These are phyloP conservation scores for Leccinum olivaceopallidum DNA, from an alignment of 768 basidiomycete species.

Conservation along the genomic window DNA sequence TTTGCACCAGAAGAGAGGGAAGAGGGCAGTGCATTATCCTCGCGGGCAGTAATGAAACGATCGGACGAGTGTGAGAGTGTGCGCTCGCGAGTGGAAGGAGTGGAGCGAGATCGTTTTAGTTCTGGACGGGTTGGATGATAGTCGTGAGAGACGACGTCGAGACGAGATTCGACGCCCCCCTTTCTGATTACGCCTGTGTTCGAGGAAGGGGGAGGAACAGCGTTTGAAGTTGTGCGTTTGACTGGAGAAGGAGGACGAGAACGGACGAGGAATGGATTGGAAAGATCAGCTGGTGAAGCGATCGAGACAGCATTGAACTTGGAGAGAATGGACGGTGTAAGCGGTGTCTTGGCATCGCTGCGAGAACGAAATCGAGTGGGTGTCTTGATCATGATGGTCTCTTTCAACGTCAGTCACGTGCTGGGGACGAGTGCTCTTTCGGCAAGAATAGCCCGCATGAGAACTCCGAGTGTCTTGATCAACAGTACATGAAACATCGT, in stretches of 20 bases:
- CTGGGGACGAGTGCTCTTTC: no score
- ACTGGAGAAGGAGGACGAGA: slow-evolving; percentile 64
- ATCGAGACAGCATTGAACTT: slow-evolving; percentile 40
- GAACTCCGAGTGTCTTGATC: no score
- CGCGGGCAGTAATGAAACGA: slow-evolving; percentile 69
- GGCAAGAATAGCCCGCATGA: no score
- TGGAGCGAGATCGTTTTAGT: slow-evolving; percentile 72
- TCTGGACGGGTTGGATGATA: slow-evolving; percentile 67
- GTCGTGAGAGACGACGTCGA: slow-evolving; percentile 77
- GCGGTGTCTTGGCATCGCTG: slow-evolving; percentile 50
- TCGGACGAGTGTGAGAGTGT: slow-evolving; percentile 46
- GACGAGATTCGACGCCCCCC: slow-evolving; percentile 73
- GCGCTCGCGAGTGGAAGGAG: slow-evolving; percentile 53
- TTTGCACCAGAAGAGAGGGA: slow-evolving; percentile 65
- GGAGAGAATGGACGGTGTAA: slow-evolving; percentile 45
- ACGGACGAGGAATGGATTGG: slow-evolving; percentile 63
- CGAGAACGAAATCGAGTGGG: slow-evolving; percentile 48
- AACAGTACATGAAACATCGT: no score
- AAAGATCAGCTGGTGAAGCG: slow-evolving; percentile 45
- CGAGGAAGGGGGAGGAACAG: slow-evolving; percentile 51
- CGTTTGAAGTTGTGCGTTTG: slow-evolving; percentile 55
- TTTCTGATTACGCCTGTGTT: slow-evolving; percentile 76
- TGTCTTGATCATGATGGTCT: slow-evolving; percentile 28
- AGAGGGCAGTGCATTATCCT: slow-evolving; percentile 55
- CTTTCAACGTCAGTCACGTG: no score